Conservation (phyloP, 768 basidiomycete species). For the Tylopilus sp. region DNA sequence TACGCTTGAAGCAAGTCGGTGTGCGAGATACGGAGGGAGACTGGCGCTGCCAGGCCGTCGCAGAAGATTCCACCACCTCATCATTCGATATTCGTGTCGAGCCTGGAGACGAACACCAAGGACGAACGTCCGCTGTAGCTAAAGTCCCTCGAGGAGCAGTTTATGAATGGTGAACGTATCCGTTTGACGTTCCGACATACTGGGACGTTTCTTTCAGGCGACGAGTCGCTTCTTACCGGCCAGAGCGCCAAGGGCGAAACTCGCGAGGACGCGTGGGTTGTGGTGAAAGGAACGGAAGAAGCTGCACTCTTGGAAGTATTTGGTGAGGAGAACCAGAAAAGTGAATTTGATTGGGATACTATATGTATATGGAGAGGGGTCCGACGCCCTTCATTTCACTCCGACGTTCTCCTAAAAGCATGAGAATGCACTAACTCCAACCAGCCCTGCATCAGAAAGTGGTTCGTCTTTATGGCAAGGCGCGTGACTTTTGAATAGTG, state of each 20-base stretch:
- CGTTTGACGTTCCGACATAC: conserved; percentile 79
- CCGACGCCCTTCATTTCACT: conserved; percentile 62
- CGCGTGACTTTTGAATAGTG: too few relatives aligned
- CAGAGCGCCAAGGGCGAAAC: conserved; percentile 70
- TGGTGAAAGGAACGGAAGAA: conserved; percentile 50
- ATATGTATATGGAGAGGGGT: conserved; percentile 67
- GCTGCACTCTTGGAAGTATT: conserved; percentile 58
- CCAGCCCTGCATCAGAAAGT: too few relatives aligned
- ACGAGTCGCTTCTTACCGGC: conserved; percentile 58
- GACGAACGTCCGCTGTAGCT: conserved; percentile 60
- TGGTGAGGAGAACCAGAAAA: conserved; percentile 69
- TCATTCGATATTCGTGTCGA: conserved; percentile 82
- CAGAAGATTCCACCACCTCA: conserved; percentile 74
- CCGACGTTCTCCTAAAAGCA: too few relatives aligned
- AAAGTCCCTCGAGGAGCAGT: conserved; percentile 56
- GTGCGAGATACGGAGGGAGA: conserved; percentile 12
- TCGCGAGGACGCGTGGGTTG: conserved; percentile 47
- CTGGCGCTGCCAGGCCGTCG: conserved; percentile 33
- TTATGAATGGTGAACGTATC: conserved; percentile 61
- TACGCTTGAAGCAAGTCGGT: conserved; percentile 59
- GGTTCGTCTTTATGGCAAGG: too few relatives aligned
- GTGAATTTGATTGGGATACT: conserved; percentile 66
- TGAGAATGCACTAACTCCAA: too few relatives aligned
- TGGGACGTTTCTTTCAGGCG: conserved; percentile 64
- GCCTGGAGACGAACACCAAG: conserved; percentile 63